Conservation (phyloP, 208 protist species). For the Zelonia costaricensis region DNA sequence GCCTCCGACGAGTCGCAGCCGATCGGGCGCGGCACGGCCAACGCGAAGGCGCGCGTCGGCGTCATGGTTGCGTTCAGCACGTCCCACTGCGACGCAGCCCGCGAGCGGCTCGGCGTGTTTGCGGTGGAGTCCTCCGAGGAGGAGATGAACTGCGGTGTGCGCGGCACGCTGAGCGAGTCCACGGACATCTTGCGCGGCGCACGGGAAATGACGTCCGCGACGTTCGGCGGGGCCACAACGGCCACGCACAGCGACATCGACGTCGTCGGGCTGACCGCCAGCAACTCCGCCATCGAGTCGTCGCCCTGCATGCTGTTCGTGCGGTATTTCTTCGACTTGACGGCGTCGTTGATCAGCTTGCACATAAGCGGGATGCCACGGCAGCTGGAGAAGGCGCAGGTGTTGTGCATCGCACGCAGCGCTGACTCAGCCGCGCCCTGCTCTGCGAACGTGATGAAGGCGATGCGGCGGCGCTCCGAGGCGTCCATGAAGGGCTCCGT, state of each 20-base stretch:
- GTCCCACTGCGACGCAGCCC: constrained; percentile 16
- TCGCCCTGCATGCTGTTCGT: background rate
- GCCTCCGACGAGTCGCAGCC: constrained; percentile 14
- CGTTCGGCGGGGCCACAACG: background rate
- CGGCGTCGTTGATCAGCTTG: constrained; percentile 23
- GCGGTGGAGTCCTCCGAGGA: constrained; percentile 10
- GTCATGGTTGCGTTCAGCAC: background rate
- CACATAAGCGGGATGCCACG: constrained; percentile 37
- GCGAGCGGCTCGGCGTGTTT: constrained; percentile 17
- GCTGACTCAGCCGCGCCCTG: constrained; percentile 34
- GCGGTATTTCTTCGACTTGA: constrained; percentile 19
- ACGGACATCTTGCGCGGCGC: constrained; percentile 6
- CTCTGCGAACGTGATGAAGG: constrained; percentile 48
- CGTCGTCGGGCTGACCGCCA: background rate
- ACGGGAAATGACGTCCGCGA: background rate
- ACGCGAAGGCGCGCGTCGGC: background rate
- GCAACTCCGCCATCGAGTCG: background rate
- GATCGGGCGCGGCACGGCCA: background rate
- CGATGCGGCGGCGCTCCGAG: constrained; percentile 32
- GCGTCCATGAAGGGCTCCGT: constrained; percentile 7
- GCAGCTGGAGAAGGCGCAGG: constrained; percentile 37
- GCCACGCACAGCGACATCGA: background rate
- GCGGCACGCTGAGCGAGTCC: constrained; percentile 7
- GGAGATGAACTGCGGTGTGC: constrained; percentile 1
- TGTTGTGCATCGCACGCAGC: constrained; percentile 42